Conservation (phyloP, 306 rosid species). For the Lathyrus oleraceus region DNA sequence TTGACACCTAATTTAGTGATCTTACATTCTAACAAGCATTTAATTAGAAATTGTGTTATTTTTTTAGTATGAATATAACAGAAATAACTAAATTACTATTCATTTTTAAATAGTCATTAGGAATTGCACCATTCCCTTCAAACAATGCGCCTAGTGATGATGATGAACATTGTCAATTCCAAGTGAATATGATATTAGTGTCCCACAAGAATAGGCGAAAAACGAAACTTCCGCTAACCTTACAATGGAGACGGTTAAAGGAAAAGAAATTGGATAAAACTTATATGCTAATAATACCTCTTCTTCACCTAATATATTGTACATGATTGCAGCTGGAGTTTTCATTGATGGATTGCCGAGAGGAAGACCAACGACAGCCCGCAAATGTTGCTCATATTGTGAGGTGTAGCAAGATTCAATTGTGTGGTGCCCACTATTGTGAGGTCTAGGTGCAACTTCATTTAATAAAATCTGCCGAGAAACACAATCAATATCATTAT, state of each 20-base stretch:
- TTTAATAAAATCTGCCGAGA: constrained; percentile 75
- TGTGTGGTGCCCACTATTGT: constrained; percentile 97
- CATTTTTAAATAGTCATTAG: background rate
- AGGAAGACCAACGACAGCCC: constrained; percentile 95
- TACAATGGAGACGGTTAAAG: constrained; percentile 1
- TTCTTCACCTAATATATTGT: constrained; percentile 86
- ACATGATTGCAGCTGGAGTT: constrained; percentile 84
- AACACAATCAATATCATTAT: constrained; percentile 15
- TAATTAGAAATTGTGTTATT: background rate
- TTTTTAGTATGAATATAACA: background rate
- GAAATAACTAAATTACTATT: background rate
- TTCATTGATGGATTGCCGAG: constrained; percentile 96
- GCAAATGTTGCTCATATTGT: constrained; percentile 89
- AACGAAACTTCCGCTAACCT: background rate
- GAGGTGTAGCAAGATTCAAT: constrained; percentile 90
- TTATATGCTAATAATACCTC: constrained; percentile 49
- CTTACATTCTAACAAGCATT: constrained; percentile 8
- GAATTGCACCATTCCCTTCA: background rate
- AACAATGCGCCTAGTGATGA: background rate
- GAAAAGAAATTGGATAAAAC: background rate
- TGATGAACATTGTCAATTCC: constrained; percentile 5
- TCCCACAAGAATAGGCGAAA: constrained; percentile 1
- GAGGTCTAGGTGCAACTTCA: constrained; percentile 98
- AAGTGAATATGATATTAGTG: constrained; percentile 2
- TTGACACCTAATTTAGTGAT: constrained; percentile 17